phyloP scores from a whole-genome alignment of 1,139 yeast species.

The Sugiyamaella castrensis region DNA sequence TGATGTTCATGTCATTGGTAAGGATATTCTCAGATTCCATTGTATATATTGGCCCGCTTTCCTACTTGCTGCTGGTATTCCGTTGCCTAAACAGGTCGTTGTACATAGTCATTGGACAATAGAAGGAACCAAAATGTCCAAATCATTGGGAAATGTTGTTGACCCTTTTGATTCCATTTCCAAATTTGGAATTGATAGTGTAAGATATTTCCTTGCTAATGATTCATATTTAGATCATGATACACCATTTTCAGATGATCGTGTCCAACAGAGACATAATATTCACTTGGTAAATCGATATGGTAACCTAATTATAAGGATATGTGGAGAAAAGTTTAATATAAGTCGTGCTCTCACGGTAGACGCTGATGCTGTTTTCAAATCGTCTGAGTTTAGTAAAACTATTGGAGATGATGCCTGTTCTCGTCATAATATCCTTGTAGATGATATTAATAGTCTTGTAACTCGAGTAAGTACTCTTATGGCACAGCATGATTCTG shows the following conservation, averaged over 20 bases:
- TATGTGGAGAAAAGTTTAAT: conserved; percentile 68
- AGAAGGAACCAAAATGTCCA: conserved; percentile 90
- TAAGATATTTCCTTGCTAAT: conserved; percentile 73
- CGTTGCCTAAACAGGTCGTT: conserved; percentile 67
- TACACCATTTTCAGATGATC: conserved; percentile 68
- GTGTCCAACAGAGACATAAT: conserved; percentile 59
- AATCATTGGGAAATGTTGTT: conserved; percentile 91
- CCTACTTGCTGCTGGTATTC: conserved; percentile 73
- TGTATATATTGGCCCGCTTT: conserved; percentile 95
- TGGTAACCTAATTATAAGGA: conserved; percentile 73
- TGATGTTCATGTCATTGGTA: conserved; percentile 82
- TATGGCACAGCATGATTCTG: conserved; percentile 52
- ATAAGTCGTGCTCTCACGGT: conserved; percentile 36
- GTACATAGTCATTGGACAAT: conserved; percentile 96
- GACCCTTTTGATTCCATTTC: conserved; percentile 70
- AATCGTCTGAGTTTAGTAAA: conserved; percentile 15
- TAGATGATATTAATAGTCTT: conserved; percentile 34
- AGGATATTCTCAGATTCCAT: conserved; percentile 83
- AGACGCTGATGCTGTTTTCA: conserved; percentile 6
- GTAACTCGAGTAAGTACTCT: conserved; percentile 42
- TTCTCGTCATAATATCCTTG: conserved; percentile 21
- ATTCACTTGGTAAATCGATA: conserved; percentile 68
- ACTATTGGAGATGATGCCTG: not conserved
- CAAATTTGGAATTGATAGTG: conserved; percentile 60
- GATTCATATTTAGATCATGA: conserved; percentile 74